phyloP scores from a whole-genome alignment of 176 grass and related monocot species.

The Carex parvula region DNA sequence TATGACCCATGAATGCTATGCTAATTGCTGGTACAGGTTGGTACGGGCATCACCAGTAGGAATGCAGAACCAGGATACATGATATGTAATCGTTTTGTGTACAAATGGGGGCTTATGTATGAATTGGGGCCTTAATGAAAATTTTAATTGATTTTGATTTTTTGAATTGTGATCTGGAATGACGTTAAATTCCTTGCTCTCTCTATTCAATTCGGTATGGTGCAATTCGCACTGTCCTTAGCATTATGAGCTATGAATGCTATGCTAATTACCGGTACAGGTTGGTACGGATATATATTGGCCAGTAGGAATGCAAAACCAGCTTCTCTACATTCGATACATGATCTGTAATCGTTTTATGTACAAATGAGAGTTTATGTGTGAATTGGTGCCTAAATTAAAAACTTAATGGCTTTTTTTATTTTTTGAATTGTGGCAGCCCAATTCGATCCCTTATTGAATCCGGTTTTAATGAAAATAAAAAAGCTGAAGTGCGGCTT shows the following conservation, averaged over 20 bases:
- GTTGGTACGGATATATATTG: not conserved
- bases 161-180: conserved; percentile 11
- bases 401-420: not conserved
- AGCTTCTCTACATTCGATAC: not conserved
- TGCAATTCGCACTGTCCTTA: not conserved
- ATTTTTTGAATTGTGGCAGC: conserved; percentile 37
- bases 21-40: not conserved
- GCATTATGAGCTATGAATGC: not conserved
- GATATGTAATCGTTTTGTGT: not conserved
- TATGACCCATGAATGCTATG: not conserved
- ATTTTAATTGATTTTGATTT: not conserved
- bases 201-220: too few relatives aligned
- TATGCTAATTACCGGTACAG: not conserved
- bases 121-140: not conserved
- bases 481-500: conserved; percentile 81
- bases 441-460: conserved; percentile 80
- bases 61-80: not conserved
- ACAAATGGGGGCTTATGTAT: not conserved
- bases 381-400: not conserved
- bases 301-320: not conserved
- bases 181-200: too few relatives aligned
- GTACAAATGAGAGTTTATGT: not conserved
- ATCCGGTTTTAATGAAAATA: conserved; percentile 57
- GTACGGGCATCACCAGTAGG: too few relatives aligned
- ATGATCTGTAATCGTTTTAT: not conserved